phyloP scores from a whole-genome alignment of 257 asterid species.

The Echites panduratus region DNA sequence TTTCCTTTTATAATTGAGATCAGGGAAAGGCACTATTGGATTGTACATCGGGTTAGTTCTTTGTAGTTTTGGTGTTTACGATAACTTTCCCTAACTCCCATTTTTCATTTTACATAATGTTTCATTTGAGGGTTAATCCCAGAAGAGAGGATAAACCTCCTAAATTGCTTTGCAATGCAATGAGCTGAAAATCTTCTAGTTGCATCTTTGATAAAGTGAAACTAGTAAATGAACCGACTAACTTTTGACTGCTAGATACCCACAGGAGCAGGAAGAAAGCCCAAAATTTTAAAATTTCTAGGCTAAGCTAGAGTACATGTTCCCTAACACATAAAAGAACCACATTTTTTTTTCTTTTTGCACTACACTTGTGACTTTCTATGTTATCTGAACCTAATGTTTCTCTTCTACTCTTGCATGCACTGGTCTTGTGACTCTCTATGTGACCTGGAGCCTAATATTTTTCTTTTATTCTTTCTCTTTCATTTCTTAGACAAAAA shows the following conservation, averaged over 20 bases:
- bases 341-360: background rate
- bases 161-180: background rate
- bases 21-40: constrained; percentile 63
- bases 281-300: no score
- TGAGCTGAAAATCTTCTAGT: background rate
- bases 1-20: constrained; percentile 76
- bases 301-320: no score
- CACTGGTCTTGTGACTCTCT: background rate
- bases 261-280: no score
- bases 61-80: constrained; percentile 5
- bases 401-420: background rate
- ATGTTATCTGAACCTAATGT: background rate
- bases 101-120: background rate
- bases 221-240: background rate
- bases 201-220: background rate
- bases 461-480: constrained; percentile 8
- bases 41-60: constrained; percentile 64
- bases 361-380: background rate
- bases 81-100: background rate
- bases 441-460: constrained; percentile 1
- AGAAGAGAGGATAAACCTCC: background rate
- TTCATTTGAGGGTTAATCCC: background rate
- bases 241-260: background rate
- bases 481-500: constrained; percentile 39
- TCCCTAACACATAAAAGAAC: background rate